Conservation (phyloP, 257 asterid genomes). For the Scutellaria minor region DNA sequence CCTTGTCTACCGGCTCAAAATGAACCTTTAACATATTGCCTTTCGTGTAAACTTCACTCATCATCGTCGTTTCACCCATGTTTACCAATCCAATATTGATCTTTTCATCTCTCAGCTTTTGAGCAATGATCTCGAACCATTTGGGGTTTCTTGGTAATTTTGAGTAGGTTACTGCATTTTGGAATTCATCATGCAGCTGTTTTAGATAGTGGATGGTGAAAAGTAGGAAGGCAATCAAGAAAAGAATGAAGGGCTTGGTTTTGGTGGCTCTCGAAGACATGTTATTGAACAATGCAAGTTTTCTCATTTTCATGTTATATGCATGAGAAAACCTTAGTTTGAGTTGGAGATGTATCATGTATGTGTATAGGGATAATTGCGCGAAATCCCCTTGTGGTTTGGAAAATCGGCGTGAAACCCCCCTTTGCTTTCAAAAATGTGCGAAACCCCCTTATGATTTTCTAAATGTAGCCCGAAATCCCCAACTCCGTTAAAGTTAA, state of each 20-base stretch:
- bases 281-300: background rate
- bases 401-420: too few species aligned
- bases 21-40: slow-evolving; percentile 35
- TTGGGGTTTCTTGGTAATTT: slow-evolving; percentile 14
- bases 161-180: slow-evolving; percentile 1
- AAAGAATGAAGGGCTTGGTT: background rate
- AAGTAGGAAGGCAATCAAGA: background rate
- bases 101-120: slow-evolving; percentile 22
- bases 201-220: slow-evolving; percentile 34
- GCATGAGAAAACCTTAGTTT: too few species aligned
- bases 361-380: too few species aligned
- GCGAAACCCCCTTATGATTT: too few species aligned
- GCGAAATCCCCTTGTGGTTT: too few species aligned
- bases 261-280: background rate
- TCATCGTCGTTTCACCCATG: slow-evolving; percentile 14
- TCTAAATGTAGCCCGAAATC: too few species aligned
- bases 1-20: slow-evolving; percentile 41
- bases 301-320: too few species aligned
- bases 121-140: slow-evolving; percentile 40
- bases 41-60: background rate
- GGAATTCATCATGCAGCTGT: slow-evolving; percentile 27
- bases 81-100: slow-evolving; percentile 51
- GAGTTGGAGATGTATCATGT: background rate
- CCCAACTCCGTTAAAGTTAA: too few species aligned
- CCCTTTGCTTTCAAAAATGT: too few species aligned